A percentile compares a stretch with the other conserved stretches of the same genome.
Conservation (phyloP, 2,329 filamentous ascomycete genomes). For the Talaromyces funiculosus region DNA sequence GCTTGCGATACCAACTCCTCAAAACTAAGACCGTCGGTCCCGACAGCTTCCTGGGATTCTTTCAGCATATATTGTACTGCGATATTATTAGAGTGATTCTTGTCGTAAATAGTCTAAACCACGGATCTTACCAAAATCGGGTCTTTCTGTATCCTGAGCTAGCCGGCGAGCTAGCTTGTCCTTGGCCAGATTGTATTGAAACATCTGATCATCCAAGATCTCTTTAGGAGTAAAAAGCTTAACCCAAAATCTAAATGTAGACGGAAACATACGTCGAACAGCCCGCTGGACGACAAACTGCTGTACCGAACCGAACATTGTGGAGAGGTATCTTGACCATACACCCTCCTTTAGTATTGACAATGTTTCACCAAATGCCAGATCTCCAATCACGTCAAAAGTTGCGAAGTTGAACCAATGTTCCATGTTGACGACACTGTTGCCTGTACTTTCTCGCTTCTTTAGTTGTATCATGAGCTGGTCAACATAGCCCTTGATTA, state of each 20-base stretch:
- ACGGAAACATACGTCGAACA: neutral
- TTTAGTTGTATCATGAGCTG: conserved; percentile 21
- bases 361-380: conserved; percentile 39
- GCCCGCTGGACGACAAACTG: neutral
- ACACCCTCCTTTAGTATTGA: conserved; percentile 30
- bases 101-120: neutral
- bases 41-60: conserved; percentile 12
- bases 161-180: conserved; percentile 21
- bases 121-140: conserved; percentile 19
- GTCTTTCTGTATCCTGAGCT: conserved; percentile 13
- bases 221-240: conserved; percentile 17
- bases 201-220: conserved; percentile 15
- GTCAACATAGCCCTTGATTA: conserved; percentile 20
- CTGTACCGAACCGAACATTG: conserved; percentile 23
- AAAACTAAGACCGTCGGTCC: conserved; percentile 15
- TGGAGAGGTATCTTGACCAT: conserved; percentile 36
- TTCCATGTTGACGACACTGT: conserved; percentile 24
- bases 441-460: neutral
- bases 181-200: conserved; percentile 18
- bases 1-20: conserved; percentile 22
- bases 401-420: conserved; percentile 33
- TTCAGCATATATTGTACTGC: conserved; percentile 20
- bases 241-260: neutral
- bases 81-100: neutral
- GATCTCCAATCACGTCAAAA: conserved; percentile 40